phyloP scores from a whole-genome alignment of 192 early-diverging fungal genomes.

The Rhizoclosmatium globosum region DNA sequence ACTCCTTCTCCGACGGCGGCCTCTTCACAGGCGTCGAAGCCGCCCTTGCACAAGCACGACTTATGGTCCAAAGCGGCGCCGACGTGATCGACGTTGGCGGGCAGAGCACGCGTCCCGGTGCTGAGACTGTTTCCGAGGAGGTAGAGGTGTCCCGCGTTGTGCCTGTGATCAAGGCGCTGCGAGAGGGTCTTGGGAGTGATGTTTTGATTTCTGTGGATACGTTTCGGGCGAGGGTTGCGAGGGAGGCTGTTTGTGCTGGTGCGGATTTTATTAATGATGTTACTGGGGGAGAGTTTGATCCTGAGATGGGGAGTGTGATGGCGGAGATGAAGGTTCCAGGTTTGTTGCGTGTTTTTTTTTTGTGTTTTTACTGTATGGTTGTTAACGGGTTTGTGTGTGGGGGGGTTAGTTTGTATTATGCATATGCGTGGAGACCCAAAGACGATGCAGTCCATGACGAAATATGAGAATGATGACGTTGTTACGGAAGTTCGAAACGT shows the following conservation, averaged over 20 bases:
- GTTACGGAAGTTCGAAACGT: conserved; percentile 74
- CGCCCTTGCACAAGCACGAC: conserved; percentile 72
- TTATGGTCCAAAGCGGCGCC: conserved; percentile 79
- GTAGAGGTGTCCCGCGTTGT: conserved; percentile 83
- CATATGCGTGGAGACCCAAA: conserved; percentile 96
- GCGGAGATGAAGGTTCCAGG: conserved; percentile 79
- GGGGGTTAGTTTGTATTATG: conserved; percentile 79
- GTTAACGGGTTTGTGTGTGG: background rate
- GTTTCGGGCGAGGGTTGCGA: conserved; percentile 84
- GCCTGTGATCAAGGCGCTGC: conserved; percentile 83
- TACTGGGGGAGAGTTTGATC: conserved; percentile 81
- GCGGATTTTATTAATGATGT: conserved; percentile 97
- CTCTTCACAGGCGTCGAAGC: conserved; percentile 61
- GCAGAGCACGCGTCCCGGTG: conserved; percentile 88
- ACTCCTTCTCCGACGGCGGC: conserved; percentile 96
- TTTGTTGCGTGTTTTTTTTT: background rate
- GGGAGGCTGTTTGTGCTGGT: conserved; percentile 86
- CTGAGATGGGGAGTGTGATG: conserved; percentile 80
- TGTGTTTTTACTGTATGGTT: background rate
- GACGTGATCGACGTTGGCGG: conserved; percentile 97
- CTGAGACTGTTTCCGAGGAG: conserved; percentile 74
- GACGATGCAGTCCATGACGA: conserved; percentile 81
- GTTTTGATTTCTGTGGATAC: conserved; percentile 95
- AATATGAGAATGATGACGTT: conserved; percentile 81
- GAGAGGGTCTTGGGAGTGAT: conserved; percentile 56